phyloP scores from a whole-genome alignment of 176 grass and related monocot genomes.

The Juncus inflexus region DNA sequence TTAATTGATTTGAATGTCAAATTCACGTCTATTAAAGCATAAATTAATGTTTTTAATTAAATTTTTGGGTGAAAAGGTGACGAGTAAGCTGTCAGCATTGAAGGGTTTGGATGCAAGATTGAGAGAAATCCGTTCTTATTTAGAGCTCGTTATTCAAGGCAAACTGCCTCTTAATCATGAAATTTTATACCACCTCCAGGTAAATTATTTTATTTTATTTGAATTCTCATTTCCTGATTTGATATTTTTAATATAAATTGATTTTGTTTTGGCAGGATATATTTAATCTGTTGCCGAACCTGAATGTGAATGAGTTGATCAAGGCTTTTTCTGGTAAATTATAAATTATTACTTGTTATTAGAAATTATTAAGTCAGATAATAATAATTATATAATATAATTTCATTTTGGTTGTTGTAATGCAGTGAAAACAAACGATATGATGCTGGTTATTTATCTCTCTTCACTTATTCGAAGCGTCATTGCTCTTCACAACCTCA shows the following conservation, averaged over 20 bases:
- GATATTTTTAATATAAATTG: neutral
- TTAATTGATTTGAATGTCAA: neutral
- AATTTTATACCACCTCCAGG: constrained; percentile 97
- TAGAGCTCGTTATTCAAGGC: constrained; percentile 86
- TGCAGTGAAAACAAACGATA: constrained; percentile 99
- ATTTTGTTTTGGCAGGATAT: constrained; percentile 51
- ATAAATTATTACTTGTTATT: neutral
- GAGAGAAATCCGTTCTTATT: constrained; percentile 72
- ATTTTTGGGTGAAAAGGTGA: constrained; percentile 46
- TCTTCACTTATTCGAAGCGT: constrained; percentile 93
- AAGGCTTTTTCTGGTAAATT: constrained; percentile 87
- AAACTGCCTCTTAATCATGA: constrained; percentile 95
- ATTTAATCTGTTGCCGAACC: constrained; percentile 95
- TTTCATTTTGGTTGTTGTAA: neutral
- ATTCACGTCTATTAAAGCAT: neutral
- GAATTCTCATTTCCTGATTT: neutral
- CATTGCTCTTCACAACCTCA: constrained; percentile 94
- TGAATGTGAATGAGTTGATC: constrained; percentile 89
- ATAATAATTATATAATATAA: too few relatives aligned
- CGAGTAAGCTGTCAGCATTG: constrained; percentile 82
- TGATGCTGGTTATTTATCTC: constrained; percentile 95
- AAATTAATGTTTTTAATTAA: constrained; percentile 1
- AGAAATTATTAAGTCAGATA: too few relatives aligned
- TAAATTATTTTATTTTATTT: constrained; percentile 17
- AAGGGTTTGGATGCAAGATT: constrained; percentile 84